Evolutionary conservation across 176 grass and related monocot genomes (phyloP), one percentile per base, ranked within the genome.

Genomic region (Aegilops sharonensis): DNA sequence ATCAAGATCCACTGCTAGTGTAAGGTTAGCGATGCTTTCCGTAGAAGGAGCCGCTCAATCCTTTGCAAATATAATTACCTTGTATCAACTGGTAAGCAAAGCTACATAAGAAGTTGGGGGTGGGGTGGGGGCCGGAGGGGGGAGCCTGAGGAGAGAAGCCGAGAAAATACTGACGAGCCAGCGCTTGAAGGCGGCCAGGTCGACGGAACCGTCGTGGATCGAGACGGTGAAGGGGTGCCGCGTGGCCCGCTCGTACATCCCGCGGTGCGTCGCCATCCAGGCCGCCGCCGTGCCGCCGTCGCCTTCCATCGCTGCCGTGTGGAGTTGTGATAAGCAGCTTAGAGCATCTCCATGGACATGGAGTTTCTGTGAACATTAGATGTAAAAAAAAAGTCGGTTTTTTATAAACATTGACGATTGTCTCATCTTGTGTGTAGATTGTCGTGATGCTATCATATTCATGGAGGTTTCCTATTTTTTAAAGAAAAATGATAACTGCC

Each of bases 151-250:
- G 21, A 77, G 35, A 84, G 31, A 73, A 11, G 21, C 69, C 12
- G n/a, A 74, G 73, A 76, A 78, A 54, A 76, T 50, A 87, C 79
- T 92, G 35, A 95, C 95, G 12, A 95, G 91, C 95, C 95, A 95
- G 64, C 89, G 93, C 76, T 90, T 92, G 93, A 98, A 98, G 62
- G 89, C 79, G 75, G 91, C 42, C 72, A 89, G 10, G 31, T 95
- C 93, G 78, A 94, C 75, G 69, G 90, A 82, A 34, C 93, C 95
- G 14, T 95, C 88, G 75, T 86, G 84, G 88, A 98, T 98, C 67
- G 92, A 82, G 79, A 90, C 81, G 24, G 84, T 88, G 91, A 98
- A 98, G 1, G 88, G 90, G 79, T 95, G 95, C 78, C 91, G 91
- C 40, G 90, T 95, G 18, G 90, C 91, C 6, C 84, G 89, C 72